A percentile compares a stretch with the other conserved stretches of the same genome.
These are phyloP conservation scores for Neonectria faginata DNA, from an alignment of 2,329 filamentous ascomycete species.

Conservation along the genomic window DNA sequence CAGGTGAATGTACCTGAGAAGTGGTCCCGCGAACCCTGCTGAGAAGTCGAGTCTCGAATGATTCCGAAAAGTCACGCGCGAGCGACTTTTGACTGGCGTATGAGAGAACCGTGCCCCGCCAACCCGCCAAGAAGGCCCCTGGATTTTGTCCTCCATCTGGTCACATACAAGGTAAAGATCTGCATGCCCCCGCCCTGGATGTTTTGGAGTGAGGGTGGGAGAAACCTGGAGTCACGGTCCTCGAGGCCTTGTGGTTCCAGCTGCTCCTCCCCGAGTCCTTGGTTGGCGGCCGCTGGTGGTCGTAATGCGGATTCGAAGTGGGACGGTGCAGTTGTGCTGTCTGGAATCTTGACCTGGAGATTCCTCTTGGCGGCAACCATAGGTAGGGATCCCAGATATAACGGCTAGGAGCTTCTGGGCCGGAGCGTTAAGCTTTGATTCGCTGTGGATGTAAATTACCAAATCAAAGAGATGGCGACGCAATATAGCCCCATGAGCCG, in stretches of 20 bases:
- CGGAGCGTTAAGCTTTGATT: slow-evolving; percentile 28
- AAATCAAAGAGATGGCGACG: slow-evolving; percentile 16
- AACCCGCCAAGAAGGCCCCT: slow-evolving; percentile 18
- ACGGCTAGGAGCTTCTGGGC: slow-evolving; percentile 2
- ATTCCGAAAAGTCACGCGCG: slow-evolving; percentile 17
- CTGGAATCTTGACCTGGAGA: neutral
- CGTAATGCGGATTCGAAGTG: neutral
- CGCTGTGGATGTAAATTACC: slow-evolving; percentile 31
- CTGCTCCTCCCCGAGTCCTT: neutral
- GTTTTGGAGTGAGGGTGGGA: neutral
- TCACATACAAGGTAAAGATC: slow-evolving; percentile 21
- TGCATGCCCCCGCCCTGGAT: slow-evolving; percentile 2
- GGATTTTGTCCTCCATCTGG: slow-evolving; percentile 14
- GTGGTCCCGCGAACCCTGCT: slow-evolving; percentile 7
- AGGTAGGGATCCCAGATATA: neutral
- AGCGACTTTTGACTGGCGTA: slow-evolving; percentile 15
- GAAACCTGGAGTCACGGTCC: neutral
- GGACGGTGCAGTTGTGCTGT: neutral
- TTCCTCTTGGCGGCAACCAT: neutral
- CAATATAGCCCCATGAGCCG: slow-evolving; percentile 23
- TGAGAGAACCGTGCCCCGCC: slow-evolving; percentile 4
- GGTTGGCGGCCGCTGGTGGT: neutral
- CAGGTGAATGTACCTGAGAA: neutral
- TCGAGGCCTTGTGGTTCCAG: neutral
- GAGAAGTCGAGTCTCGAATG: slow-evolving; percentile 9